Base-by-base conservation (phyloP, 495 filamentous ascomycete genomes). In the Podospora pseudocomata region DNA sequence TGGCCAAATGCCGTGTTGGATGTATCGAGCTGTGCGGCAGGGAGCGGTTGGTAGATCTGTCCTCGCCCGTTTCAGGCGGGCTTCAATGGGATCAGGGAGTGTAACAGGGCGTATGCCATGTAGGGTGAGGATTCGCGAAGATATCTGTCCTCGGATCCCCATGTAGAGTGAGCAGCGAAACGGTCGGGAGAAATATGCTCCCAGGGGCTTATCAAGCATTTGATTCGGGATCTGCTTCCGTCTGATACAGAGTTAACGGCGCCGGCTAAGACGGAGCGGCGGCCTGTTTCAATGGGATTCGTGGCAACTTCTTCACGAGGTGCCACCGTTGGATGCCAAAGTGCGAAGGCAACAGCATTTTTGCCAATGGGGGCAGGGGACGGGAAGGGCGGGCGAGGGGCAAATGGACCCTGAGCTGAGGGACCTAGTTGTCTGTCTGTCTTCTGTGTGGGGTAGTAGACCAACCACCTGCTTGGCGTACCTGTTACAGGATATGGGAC, bases 341-440 rank as follows among this genome's bases (percentile, higher is more conserved):
- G 39, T 49, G 39, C 39, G 32, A 20, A 30, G 34, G 61, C 61
- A 63, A 4, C 60, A 30, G 18, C 30, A 30, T 62, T 49, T 49
- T 49, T 11, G 23, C 39, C 39, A 49, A 11, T 11, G 13, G 39
- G 39, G 39, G 13, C 39, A 49, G 39, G 39, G 39, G 39, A 49
- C 39, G 39, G n/a, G 32, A 63, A 63, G 19, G 61, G 27, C n/a
- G 23, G 60, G 23, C 23, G 61, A 63, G 61, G 61, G 61, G 61
- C 61, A 63, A 63, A 63, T 19, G 63, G 60, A 54, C 63, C 63
- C 66, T 71, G 66, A 64, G 66, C 60, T 57, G 61, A 63, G 61
- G 13, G 19, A 15, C 0, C 16, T 27, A 26, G 32, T 39, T 39
- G 11, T 23, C 23, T 23, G 23, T 23, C 23, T 23, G 23, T 23